phyloP scores from a whole-genome alignment of 2,329 filamentous ascomycete species.

The Xylariaceae sp. region DNA sequence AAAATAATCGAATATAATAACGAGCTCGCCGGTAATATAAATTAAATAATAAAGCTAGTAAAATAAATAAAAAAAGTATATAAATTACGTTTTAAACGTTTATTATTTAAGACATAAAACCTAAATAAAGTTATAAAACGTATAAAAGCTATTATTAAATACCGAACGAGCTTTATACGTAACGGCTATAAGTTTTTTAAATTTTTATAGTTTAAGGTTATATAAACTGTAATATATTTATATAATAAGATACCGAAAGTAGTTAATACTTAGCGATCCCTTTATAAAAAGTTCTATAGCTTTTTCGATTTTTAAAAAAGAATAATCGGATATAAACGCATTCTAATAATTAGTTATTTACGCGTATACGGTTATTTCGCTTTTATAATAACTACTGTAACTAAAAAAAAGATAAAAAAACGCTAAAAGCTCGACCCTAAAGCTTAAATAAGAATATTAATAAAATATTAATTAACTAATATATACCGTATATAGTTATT shows the following conservation, averaged over 20 bases:
- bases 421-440: neutral
- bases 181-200: neutral
- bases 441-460: neutral
- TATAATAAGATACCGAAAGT: neutral
- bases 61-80: neutral
- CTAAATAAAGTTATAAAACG: neutral
- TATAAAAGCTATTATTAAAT: neutral
- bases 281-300: neutral
- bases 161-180: neutral
- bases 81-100: neutral
- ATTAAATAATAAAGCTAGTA: neutral
- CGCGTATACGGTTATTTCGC: neutral
- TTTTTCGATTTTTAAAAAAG: neutral
- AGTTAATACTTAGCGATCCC: neutral
- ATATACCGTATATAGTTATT: neutral
- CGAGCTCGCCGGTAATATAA: neutral
- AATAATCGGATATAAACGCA: neutral
- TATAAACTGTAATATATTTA: neutral
- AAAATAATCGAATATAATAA: neutral
- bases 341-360: neutral
- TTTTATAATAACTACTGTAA: neutral
- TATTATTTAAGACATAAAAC: neutral
- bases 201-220: neutral
- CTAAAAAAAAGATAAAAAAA: neutral
- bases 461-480: neutral